Evolutionary conservation across 192 early-diverging fungal genomes (phyloP), one percentile per base, ranked within the genome.

Genomic region (Gigaspora rosea): DNA sequence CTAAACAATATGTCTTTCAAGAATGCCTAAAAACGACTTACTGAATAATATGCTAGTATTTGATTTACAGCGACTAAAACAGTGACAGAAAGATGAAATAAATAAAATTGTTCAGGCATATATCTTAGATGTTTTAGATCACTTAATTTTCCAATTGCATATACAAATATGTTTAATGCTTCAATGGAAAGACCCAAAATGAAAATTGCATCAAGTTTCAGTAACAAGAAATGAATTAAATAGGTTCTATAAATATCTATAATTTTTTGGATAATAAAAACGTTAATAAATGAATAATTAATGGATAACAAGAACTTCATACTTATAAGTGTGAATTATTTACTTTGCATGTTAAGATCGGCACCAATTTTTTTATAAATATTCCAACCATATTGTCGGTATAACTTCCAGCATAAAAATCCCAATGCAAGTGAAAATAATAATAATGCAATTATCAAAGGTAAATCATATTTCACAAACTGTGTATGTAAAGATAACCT

Each of bases 131-230:
- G 5, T 47, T 8, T 47, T 46, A 47, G 33, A n/a, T n/a, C 8
- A 41, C 41, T 48, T 54, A 16, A 18, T 0, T 10, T 18, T 3
- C 11, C 8, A 57, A 33, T 41, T 59, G 35, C 3, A 47, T 10
- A 15, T n/a, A 41, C 32, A 46, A 89, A 87, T 16, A 93, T 80
- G 11, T 87, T 79, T 22, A 90, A 78, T 70, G 87, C 90, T 73
- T 94, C 92, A 20, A 92, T 81, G 15, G 88, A 86, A 75, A 93
- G 94, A 18, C 88, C 88, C 10, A 94, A 66, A 67, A 94, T 93
- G 82, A 95, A 95, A 82, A 94, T 95, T 1, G 94, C 80, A 47
- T 94, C 94, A n/a, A 95, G 75, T 80, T 95, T 95, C 49, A 95
- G 82, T 33, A 95, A 81, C 67, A 94, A 81, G 72, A 95, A 72